Base-by-base conservation (phyloP, 2,329 filamentous ascomycete genomes). In the Spiromastix sp. region DNA sequence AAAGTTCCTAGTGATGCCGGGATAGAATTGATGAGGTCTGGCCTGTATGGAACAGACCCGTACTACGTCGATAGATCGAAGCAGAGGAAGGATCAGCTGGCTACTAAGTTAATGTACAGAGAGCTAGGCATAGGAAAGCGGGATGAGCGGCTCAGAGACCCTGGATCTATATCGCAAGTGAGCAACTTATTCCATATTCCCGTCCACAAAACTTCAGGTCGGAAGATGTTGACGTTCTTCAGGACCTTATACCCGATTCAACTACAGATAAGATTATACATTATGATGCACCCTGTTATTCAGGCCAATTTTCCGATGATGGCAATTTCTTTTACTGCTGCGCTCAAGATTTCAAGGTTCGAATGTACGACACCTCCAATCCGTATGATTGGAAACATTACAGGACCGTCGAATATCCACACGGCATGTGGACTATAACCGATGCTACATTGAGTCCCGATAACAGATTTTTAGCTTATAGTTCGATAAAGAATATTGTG, bases 361-460 rank as follows among this genome's bases (percentile, higher is more conserved):
- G 87, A 35, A 87, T 98, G 84, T 98, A 96, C 60, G 89, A 96
- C 57, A 96, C 91, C 0, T 87, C 84, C 2, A 94, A 95, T 48
- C 86, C 89, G 0, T 93, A 91, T 59, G 74, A 86, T 45, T 98
- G 91, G 91, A 81, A 81, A 55, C 87, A 94, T 57, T 95, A 95
- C 68, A 96, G 89, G 63, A 89, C 83, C 0, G 84, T 86, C 4
- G 65, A 70, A 18, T 94, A 91, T 57, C 85, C 85, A 1, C 83
- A 79, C 45, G 91, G 87, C 2, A 80, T 85, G 49, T 98, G 91
- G 91, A 96, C 89, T 1, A 80, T 98, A 45, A 96, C 91, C 10
- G 91, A 98, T 59, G 87, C 89, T 2, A 83, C 84, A 0, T 60
- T 96, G 28, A 93, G 84, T 41, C 86, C 87, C 0, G 86, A 96